Conservation (phyloP, 2,329 filamentous ascomycete genomes). For the Aspergillus intermedius region DNA sequence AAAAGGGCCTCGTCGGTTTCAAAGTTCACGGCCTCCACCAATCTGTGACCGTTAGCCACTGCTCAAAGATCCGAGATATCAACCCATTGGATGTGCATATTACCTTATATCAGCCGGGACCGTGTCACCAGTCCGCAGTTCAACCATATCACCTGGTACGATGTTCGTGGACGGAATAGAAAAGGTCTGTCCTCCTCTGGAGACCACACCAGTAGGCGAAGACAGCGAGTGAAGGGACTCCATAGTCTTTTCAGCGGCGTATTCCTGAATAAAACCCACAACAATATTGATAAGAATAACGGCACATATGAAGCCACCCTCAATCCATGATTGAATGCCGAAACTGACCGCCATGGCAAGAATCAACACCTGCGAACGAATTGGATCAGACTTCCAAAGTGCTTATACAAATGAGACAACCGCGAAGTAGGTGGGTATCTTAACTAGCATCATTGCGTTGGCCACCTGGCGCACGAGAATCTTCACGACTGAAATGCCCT, state of each 20-base stretch:
- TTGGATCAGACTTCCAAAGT: too few relatives aligned
- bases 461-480: slow-evolving; percentile 61
- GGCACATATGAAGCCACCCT: slow-evolving; percentile 54
- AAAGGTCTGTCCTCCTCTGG: slow-evolving; percentile 51
- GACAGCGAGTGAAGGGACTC: slow-evolving; percentile 52
- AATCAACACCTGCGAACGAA: slow-evolving; percentile 57
- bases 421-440: too few relatives aligned
- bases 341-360: slow-evolving; percentile 64
- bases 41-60: slow-evolving; percentile 32
- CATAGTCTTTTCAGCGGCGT: slow-evolving; percentile 57
- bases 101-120: slow-evolving; percentile 55
- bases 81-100: slow-evolving; percentile 11
- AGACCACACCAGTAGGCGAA: slow-evolving; percentile 51
- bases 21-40: slow-evolving; percentile 60
- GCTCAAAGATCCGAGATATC: neutral
- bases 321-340: slow-evolving; percentile 52
- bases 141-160: slow-evolving; percentile 56
- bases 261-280: slow-evolving; percentile 57
- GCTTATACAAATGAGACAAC: slow-evolving; percentile 6
- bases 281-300: slow-evolving; percentile 54
- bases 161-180: slow-evolving; percentile 53
- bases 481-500: slow-evolving; percentile 62
- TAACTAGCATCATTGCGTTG: slow-evolving; percentile 63
- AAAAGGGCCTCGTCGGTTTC: slow-evolving; percentile 64
- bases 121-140: slow-evolving; percentile 53